phyloP scores from a whole-genome alignment of 208 protist species.

The Trypanosomatidae sp. region DNA sequence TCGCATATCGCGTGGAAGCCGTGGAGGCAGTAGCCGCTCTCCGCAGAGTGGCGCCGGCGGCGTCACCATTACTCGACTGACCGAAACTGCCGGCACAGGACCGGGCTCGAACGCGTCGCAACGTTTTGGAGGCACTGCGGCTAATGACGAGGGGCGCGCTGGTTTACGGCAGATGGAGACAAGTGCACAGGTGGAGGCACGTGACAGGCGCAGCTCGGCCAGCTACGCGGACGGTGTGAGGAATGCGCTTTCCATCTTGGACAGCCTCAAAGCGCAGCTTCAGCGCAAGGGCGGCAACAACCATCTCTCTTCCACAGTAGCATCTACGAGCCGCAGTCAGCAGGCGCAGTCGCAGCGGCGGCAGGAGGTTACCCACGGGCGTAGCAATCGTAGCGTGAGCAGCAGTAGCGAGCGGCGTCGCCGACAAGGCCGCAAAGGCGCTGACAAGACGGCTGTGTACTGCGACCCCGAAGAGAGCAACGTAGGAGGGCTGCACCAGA shows the following conservation, averaged over 20 bases:
- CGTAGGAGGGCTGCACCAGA: not conserved
- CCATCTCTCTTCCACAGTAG: conserved; percentile 16
- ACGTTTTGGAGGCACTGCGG: not conserved
- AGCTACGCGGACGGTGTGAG: conserved; percentile 55
- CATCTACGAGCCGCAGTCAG: conserved; percentile 22
- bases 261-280: conserved; percentile 52
- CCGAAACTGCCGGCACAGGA: conserved; percentile 4
- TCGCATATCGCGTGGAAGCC: conserved; percentile 13
- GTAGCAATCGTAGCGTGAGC: conserved; percentile 9
- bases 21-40: conserved; percentile 17
- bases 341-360: conserved; percentile 18
- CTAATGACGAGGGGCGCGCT: not conserved
- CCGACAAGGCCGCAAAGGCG: conserved; percentile 2
- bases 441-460: conserved; percentile 22
- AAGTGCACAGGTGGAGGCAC: conserved; percentile 11
- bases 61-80: conserved; percentile 22
- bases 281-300: conserved; percentile 11
- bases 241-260: conserved; percentile 71
- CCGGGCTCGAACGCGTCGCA: not conserved
- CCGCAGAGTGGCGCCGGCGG: conserved; percentile 17
- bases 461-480: conserved; percentile 1
- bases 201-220: conserved; percentile 18
- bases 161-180: not conserved
- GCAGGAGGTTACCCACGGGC: not conserved
- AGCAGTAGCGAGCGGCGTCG: conserved; percentile 23